Evolutionary conservation across 1,284 basidiomycete genomes (phyloP), one percentile per base, ranked within the genome.

Genomic region (Anthracocystis panici-leucophaei): DNA sequence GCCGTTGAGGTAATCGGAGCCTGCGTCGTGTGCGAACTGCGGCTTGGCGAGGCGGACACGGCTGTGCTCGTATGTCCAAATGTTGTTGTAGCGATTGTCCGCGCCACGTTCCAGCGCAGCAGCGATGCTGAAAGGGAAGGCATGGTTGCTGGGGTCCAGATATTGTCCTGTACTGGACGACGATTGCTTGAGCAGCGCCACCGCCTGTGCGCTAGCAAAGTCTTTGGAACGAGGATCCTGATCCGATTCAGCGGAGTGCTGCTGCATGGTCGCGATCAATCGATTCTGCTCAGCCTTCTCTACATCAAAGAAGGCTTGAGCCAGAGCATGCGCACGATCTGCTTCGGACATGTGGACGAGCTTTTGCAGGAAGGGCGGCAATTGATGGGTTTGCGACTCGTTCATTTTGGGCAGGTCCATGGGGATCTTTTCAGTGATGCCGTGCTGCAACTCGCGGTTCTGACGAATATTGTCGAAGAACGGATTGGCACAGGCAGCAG

Each of bases 1-100:
- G 11, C 72, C 83, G 50, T 85, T 85, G 53, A 85, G 49, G 60
- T 85, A 85, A 35, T 79, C 79, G 7, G 76, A 77, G 8, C 78
- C 78, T 4, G 77, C 58, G 41, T 82, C 80, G 29, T 57, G 44
- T 5, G 56, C 35, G 4, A 54, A 57, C 12, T 65, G 60, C 5
- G 78, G 77, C 45, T 63, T 59, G 21, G 49, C 44, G 18, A 82
- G 69, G 51, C 78, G 74, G 4, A 86, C 82, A n/a, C 84, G 82
- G 48, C 79, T 91, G 83, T 95, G 93, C 82, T 97, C 95, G 81
- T 95, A 97, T 0, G 95, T 95, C 95, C 95, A 97, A 60, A 97
- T 96, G 83, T 97, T 93, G 81, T 94, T 95, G 85, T 85, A 88
- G 14, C 87, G 79, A 80, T 98, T 98, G 88, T 98, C 95, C 12